Evolutionary conservation across 1,284 basidiomycete genomes (phyloP).

Genomic region (Fomes fomentarius): DNA sequence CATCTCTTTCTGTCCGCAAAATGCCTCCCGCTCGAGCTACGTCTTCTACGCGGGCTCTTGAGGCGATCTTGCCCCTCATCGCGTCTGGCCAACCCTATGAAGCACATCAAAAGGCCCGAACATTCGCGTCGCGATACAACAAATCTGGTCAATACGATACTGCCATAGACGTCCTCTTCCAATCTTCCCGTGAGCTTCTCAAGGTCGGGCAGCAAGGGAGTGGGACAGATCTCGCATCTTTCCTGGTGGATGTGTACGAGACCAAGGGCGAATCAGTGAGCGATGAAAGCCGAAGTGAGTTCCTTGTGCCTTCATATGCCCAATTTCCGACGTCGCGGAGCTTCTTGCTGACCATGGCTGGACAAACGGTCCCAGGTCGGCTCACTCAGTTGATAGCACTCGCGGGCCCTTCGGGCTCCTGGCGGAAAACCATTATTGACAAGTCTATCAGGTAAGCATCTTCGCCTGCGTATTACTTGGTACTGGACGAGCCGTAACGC

Average conservation of each 20-base stretch:
- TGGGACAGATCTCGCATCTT: slow-evolving; percentile 80
- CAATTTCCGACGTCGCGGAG: background rate
- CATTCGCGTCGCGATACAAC: slow-evolving; percentile 86
- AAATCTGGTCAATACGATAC: slow-evolving; percentile 80
- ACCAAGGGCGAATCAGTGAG: slow-evolving; percentile 65
- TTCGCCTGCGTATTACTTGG: background rate
- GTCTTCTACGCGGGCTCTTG: slow-evolving; percentile 67
- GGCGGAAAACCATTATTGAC: slow-evolving; percentile 82
- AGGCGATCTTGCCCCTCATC: slow-evolving; percentile 78
- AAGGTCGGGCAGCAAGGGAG: slow-evolving; percentile 88
- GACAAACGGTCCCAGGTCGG: slow-evolving; percentile 50
- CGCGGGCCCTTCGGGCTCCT: slow-evolving; percentile 70
- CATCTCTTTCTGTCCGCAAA: slow-evolving; percentile 1
- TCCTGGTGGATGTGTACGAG: slow-evolving; percentile 83
- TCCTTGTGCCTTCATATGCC: slow-evolving; percentile 13
- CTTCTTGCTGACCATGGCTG: slow-evolving; percentile 1
- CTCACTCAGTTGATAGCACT: slow-evolving; percentile 84
- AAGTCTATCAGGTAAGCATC: slow-evolving; percentile 72
- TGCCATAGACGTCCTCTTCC: slow-evolving; percentile 88
- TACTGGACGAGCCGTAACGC: background rate
- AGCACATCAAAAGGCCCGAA: slow-evolving; percentile 94
- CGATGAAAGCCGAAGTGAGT: slow-evolving; percentile 78
- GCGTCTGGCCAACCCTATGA: slow-evolving; percentile 77
- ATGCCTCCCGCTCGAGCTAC: slow-evolving; percentile 31
- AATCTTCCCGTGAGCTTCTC: slow-evolving; percentile 80